These are phyloP conservation scores for Setomelanomma holmii DNA, from an alignment of 2,329 filamentous ascomycete genomes.

Conservation along the genomic window DNA sequence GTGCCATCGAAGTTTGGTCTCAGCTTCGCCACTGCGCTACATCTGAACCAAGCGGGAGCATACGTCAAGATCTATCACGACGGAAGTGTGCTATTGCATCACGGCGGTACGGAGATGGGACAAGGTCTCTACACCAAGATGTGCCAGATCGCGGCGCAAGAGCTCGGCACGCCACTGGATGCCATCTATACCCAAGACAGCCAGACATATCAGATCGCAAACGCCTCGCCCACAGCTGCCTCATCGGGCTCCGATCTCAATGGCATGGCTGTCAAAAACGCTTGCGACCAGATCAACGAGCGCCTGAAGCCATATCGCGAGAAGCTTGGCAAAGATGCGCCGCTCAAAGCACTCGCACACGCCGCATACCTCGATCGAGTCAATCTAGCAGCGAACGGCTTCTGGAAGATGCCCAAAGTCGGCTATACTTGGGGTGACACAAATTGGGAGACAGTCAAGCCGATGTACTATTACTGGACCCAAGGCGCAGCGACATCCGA, in stretches of 20 bases:
- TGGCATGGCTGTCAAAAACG: conserved; percentile 91
- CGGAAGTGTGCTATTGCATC: conserved; percentile 87
- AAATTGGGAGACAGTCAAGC: conserved; percentile 40
- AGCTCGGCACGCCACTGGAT: conserved; percentile 80
- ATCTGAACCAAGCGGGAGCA: conserved; percentile 92
- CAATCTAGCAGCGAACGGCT: conserved; percentile 92
- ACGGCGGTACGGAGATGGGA: conserved; percentile 96
- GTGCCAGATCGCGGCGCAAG: conserved; percentile 90
- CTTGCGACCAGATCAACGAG: conserved; percentile 86
- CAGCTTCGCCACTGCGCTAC: conserved; percentile 85
- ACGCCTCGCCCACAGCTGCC: conserved; percentile 89
- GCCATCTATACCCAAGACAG: conserved; percentile 86
- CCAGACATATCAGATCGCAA: conserved; percentile 86
- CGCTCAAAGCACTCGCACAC: conserved; percentile 85
- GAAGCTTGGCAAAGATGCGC: conserved; percentile 76
- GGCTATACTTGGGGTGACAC: conserved; percentile 81
- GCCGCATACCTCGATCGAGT: conserved; percentile 94
- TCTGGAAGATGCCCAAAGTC: conserved; percentile 96
- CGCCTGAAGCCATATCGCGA: conserved; percentile 83
- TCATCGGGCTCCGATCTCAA: conserved; percentile 94
- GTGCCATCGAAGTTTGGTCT: conserved; percentile 97
- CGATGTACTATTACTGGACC: conserved; percentile 99
- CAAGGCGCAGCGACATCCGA: conserved; percentile 83
- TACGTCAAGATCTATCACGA: conserved; percentile 96
- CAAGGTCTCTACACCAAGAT: conserved; percentile 97